These are phyloP conservation scores for Podospora appendiculata DNA, from an alignment of 495 filamentous ascomycete genomes.

Conservation along the genomic window DNA sequence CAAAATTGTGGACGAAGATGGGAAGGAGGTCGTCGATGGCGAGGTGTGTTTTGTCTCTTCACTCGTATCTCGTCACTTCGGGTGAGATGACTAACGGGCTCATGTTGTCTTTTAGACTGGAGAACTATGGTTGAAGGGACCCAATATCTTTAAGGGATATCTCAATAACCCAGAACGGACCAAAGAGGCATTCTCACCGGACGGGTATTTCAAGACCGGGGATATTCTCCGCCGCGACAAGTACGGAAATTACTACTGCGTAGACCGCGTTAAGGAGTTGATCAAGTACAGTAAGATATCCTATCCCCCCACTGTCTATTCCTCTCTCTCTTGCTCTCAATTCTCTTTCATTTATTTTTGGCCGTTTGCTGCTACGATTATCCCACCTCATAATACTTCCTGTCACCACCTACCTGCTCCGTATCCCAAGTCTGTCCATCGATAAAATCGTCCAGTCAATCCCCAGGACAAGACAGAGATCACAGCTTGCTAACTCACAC, in stretches of 20 bases:
- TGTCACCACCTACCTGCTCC: constrained; percentile 62
- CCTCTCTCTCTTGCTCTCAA: too few relatives aligned
- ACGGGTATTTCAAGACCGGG: background rate
- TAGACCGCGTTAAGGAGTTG: background rate
- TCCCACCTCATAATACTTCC: constrained; percentile 70
- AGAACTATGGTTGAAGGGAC: background rate
- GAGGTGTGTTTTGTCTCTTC: background rate
- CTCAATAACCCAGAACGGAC: background rate
- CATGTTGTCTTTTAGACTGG: background rate
- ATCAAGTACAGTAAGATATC: background rate
- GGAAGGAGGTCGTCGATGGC: background rate
- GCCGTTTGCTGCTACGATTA: too few relatives aligned
- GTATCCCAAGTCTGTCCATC: too few relatives aligned
- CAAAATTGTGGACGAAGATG: background rate
- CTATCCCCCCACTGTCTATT: too few relatives aligned
- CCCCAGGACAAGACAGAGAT: constrained; percentile 48
- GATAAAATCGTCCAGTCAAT: too few relatives aligned
- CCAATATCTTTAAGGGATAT: background rate
- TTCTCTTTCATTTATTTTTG: background rate
- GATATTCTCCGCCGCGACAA: background rate
- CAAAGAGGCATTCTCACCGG: background rate
- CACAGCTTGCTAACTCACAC: constrained; percentile 60
- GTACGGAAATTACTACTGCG: background rate
- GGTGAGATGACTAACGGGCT: too few relatives aligned
- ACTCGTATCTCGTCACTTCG: background rate